Base-by-base conservation (phyloP, 2,329 filamentous ascomycete species). In the Pseudomassariella vexata region DNA sequence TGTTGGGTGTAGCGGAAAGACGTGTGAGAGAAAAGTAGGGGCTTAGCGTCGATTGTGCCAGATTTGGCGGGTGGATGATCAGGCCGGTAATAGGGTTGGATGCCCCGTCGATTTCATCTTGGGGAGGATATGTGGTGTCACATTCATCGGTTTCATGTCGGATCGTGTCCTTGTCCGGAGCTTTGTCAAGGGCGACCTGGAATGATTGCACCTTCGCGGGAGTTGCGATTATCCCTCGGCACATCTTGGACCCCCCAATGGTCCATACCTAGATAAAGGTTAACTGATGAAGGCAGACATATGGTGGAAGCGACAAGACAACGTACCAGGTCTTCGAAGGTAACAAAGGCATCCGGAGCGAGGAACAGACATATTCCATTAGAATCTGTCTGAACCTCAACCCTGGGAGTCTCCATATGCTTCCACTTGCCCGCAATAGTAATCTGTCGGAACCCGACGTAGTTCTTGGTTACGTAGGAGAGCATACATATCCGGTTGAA, bases 391-490 rank as follows among this genome's bases (percentile, higher is more conserved):
- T 60, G 62, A 1, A 73, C 47, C 2, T 52, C 41, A 2, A 74
- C 35, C 2, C 46, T 40, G 2, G 68, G 61, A 1, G 53, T 39
- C 11, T 59, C 30, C 3, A 58, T 57, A 21, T 44, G 49, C 1
- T 42, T 41, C 60, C 61, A 66, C 0, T 50, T 26, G 0, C 45
- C 48, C 2, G 51, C 39, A 12, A 76, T 46, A 0, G 64, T 63
- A 27, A 78, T 41, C 24, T 60, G 59, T 12, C 72, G 64, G 42
- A 78, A 78, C 1, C 73, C 73, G 26, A 77, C 62, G 35, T 76
- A 66, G 40, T 71, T 67, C 21, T 56, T 59, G 2, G 67, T 55
- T 8, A 71, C 49, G 40, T 73, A 76, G 0, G 70, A 68, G 4
- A 79, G 36, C 1, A 70, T 59, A 12, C 66, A 64, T 0, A 57